These are phyloP conservation scores for Geranomyces michiganensis DNA, from an alignment of 192 early-diverging fungal species.

Conservation along the genomic window DNA sequence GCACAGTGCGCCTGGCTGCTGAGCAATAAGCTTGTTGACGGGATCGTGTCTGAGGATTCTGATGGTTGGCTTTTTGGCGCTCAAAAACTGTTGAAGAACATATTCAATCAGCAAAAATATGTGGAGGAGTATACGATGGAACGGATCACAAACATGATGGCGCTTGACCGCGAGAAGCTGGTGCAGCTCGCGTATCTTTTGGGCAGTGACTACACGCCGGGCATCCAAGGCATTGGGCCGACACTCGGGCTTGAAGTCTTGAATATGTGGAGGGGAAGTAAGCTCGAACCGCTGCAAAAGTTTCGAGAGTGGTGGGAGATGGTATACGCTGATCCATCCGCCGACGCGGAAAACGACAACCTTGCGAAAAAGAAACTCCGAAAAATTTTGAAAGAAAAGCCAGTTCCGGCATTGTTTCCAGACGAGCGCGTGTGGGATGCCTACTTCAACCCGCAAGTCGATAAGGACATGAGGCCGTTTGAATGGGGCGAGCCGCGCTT, in stretches of 20 bases:
- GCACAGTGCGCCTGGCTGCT: slow-evolving; percentile 84
- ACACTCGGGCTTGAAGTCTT: slow-evolving; percentile 91
- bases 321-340: slow-evolving; percentile 42
- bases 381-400: slow-evolving; percentile 57
- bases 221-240: slow-evolving; percentile 83
- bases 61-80: slow-evolving; percentile 96
- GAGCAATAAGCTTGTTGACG: slow-evolving; percentile 74
- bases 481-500: slow-evolving; percentile 74
- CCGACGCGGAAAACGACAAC: not conserved
- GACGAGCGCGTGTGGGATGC: slow-evolving; percentile 74
- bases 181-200: slow-evolving; percentile 86
- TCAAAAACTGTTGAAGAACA: slow-evolving; percentile 79
- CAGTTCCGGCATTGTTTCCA: slow-evolving; percentile 80
- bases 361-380: not conserved
- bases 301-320: slow-evolving; percentile 65
- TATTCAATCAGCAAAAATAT: slow-evolving; percentile 88
- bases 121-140: slow-evolving; percentile 80
- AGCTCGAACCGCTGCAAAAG: slow-evolving; percentile 47
- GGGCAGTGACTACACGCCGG: slow-evolving; percentile 97
- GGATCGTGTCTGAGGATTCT: slow-evolving; percentile 95
- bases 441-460: slow-evolving; percentile 79
- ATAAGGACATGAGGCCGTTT: slow-evolving; percentile 60
- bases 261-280: slow-evolving; percentile 65
- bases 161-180: slow-evolving; percentile 69
- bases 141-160: slow-evolving; percentile 69